Evolutionary conservation across 23 red algal genomes (phyloP).

Genomic region (Gracilariopsis chorda): DNA sequence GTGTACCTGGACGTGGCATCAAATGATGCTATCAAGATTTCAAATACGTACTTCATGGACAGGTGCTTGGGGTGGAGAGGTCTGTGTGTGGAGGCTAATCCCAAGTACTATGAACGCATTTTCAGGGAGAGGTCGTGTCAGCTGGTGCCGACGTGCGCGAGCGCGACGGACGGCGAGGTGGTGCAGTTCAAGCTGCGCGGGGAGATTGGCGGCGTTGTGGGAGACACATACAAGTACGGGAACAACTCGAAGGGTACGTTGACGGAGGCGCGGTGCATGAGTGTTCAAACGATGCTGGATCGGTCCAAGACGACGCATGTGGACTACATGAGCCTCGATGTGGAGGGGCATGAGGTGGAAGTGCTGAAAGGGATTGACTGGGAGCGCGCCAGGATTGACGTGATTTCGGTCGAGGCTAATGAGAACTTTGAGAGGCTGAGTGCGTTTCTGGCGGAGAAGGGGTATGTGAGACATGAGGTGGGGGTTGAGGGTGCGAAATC

Average conservation of each 20-base stretch:
- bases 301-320: not conserved
- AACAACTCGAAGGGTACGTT: not conserved
- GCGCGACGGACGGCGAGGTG: not conserved
- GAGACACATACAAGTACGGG: slow-evolving; percentile 29
- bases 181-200: slow-evolving; percentile 23
- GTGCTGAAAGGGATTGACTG: slow-evolving; percentile 59
- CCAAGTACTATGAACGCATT: not conserved
- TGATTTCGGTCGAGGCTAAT: slow-evolving; percentile 50
- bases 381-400: slow-evolving; percentile 34
- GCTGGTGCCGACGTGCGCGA: slow-evolving; percentile 36
- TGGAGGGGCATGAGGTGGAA: slow-evolving; percentile 70
- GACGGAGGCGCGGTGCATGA: slow-evolving; percentile 30
- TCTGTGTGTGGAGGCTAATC: slow-evolving; percentile 55
- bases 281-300: slow-evolving; percentile 20
- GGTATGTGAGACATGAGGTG: slow-evolving; percentile 24
- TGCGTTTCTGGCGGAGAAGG: not conserved
- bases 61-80: slow-evolving; percentile 38
- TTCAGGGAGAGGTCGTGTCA: slow-evolving; percentile 36
- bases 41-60: slow-evolving; percentile 53
- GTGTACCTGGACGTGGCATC: slow-evolving; percentile 46
- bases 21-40: slow-evolving; percentile 10
- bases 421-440: not conserved
- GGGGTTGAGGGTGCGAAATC: slow-evolving; percentile 3
- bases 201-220: slow-evolving; percentile 30
- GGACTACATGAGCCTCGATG: slow-evolving; percentile 67